These are phyloP conservation scores for Furcasterigmium sp. DNA, from an alignment of 2,329 filamentous ascomycete species.

Conservation along the genomic window DNA sequence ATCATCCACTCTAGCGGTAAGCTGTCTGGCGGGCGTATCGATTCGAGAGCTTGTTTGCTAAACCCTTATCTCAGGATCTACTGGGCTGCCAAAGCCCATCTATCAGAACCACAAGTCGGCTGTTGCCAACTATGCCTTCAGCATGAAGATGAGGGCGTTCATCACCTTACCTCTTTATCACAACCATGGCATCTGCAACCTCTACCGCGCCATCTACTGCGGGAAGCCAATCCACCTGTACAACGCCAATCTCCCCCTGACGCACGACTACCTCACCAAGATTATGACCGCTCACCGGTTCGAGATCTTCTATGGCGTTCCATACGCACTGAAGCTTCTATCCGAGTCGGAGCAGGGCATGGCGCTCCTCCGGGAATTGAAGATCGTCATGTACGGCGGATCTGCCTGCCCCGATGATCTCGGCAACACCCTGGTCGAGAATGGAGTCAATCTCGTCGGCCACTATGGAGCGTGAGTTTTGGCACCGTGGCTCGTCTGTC, in stretches of 20 bases:
- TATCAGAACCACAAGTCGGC: slow-evolving; percentile 48
- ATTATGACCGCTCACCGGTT: slow-evolving; percentile 36
- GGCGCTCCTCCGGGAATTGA: slow-evolving; percentile 33
- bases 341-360: slow-evolving; percentile 53
- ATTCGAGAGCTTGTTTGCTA: too few relatives aligned
- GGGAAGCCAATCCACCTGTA: slow-evolving; percentile 46
- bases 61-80: slow-evolving; percentile 41
- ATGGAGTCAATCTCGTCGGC: slow-evolving; percentile 48
- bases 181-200: slow-evolving; percentile 50
- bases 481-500: too few relatives aligned
- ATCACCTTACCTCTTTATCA: slow-evolving; percentile 55
- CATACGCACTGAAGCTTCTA: slow-evolving; percentile 59
- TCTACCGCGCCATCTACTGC: slow-evolving; percentile 47
- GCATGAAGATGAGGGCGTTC: slow-evolving; percentile 39
- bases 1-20: slow-evolving; percentile 29
- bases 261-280: slow-evolving; percentile 38
- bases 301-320: slow-evolving; percentile 56
- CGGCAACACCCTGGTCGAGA: slow-evolving; percentile 44
- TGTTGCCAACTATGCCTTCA: slow-evolving; percentile 38
- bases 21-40: slow-evolving; percentile 4
- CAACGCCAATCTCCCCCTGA: slow-evolving; percentile 50
- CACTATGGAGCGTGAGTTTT: slow-evolving; percentile 50
- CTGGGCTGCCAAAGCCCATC: slow-evolving; percentile 59
- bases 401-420: slow-evolving; percentile 54
- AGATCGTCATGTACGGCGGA: slow-evolving; percentile 53